Base-by-base conservation (phyloP, 2,329 filamentous ascomycete species). In the Exophiala viscosa region DNA sequence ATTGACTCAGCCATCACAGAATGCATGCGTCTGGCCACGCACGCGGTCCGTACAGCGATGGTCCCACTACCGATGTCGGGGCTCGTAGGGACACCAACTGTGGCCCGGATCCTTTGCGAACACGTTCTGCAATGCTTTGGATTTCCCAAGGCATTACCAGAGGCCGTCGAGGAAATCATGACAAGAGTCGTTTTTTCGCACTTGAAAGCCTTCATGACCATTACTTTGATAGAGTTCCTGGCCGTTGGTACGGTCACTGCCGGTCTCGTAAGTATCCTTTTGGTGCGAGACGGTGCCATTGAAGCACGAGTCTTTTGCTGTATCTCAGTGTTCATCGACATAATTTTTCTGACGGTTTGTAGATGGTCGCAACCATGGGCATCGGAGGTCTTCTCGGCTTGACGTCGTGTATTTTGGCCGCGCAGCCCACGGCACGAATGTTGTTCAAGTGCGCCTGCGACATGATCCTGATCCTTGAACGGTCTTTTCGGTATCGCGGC, bases 1-100 rank as follows among this genome's bases (percentile, higher is more conserved):
- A 62, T 69, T 58, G 65, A 69, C 52, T 55, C 66, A 42, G 67
- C 67, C 20, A 55, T 68, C 35, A 62, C 57, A 59, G 65, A 69
- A 60, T 61, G 64, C 39, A 66, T 66, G 61, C 60, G 64, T 17
- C 60, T 66, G 14, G 66, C 65, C 48, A 64, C 59, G 35, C 55
- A 61, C 31, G 59, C 64, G 28, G 50, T 68, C 48, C 58, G 63
- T 10, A 64, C 60, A 6, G 64, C 66, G 10, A 58, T 63, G 44
- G 64, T 61, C 59, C 47, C 57, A 43, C 46, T 64, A 41, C 54
- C 60, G 50, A 47, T 58, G 59, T 49, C 65, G 52, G 36, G 59
- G 61, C 35, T 62, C 45, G 45, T 59, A 55, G 45, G 59, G 39
- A 47, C 64, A 50, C 52, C 60, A 50, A 50, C 63, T 40, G 38